These are phyloP conservation scores for Trichopus zeylanicus DNA, from an alignment of 116 monocot genomes.

Conservation along the genomic window DNA sequence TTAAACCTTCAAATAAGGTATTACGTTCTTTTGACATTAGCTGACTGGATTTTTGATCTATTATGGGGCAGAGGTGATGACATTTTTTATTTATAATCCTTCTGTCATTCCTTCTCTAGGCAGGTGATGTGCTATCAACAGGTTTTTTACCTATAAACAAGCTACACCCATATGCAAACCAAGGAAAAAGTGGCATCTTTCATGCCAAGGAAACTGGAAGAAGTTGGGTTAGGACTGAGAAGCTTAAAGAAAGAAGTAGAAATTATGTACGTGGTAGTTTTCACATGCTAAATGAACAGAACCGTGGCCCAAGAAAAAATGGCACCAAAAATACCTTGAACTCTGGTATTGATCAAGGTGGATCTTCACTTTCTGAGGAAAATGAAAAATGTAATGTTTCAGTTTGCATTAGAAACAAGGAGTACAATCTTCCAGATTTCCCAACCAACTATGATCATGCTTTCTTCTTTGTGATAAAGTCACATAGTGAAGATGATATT, in stretches of 20 bases:
- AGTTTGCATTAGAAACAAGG: constrained; percentile 28
- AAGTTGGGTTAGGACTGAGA: constrained; percentile 27
- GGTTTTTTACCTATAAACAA: constrained; percentile 33
- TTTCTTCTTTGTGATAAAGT: constrained; percentile 76
- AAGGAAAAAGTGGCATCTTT: constrained; percentile 25
- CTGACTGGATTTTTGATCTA: no score
- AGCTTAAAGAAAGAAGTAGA: constrained; percentile 26
- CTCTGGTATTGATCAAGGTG: constrained; percentile 16
- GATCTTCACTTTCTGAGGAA: constrained; percentile 2
- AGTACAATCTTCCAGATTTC: constrained; percentile 65
- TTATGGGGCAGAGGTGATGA: background rate
- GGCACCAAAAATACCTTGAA: constrained; percentile 11
- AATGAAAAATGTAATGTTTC: constrained; percentile 7
- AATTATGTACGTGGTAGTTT: constrained; percentile 16
- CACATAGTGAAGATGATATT: constrained; percentile 88
- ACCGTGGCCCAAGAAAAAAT: constrained; percentile 55
- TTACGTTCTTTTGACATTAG: background rate
- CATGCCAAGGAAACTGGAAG: constrained; percentile 29
- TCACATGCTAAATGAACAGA: constrained; percentile 48
- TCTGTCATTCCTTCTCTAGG: constrained; percentile 6
- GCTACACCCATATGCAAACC: constrained; percentile 25
- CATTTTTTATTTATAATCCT: background rate
- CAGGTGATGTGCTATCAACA: constrained; percentile 26
- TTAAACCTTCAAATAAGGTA: constrained; percentile 54
- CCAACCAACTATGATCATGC: constrained; percentile 63